Conservation (phyloP, 2,329 filamentous ascomycete species). For the Zymoseptoria pseudotritici region DNA sequence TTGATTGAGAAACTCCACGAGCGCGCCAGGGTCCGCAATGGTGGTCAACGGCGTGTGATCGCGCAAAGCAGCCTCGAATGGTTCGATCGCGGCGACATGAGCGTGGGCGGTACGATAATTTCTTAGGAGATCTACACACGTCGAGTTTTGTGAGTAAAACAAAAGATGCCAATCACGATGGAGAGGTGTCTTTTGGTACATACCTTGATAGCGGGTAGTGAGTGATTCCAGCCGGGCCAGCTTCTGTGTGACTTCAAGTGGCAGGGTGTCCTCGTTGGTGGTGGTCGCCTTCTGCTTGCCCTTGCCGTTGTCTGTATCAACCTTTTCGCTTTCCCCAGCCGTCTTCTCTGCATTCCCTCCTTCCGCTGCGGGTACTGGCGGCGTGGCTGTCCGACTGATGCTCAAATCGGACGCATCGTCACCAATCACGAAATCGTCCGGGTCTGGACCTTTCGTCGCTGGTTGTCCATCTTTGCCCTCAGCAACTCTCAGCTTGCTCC, state of each 20-base stretch:
- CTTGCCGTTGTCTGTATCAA: slow-evolving; percentile 20
- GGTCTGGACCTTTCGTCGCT: slow-evolving; percentile 57
- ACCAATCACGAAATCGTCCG: slow-evolving; percentile 79
- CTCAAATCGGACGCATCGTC: slow-evolving; percentile 63
- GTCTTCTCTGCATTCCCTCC: slow-evolving; percentile 12
- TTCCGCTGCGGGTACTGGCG: slow-evolving; percentile 42
- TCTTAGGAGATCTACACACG: slow-evolving; percentile 65
- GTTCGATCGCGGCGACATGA: slow-evolving; percentile 78
- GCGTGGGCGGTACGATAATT: slow-evolving; percentile 90
- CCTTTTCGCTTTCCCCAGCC: slow-evolving; percentile 20
- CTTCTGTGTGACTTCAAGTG: slow-evolving; percentile 66
- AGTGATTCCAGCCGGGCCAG: slow-evolving; percentile 84
- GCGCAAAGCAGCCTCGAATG: slow-evolving; percentile 82
- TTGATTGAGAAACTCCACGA: slow-evolving; percentile 86
- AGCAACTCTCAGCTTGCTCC: slow-evolving; percentile 19
- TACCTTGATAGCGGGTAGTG: slow-evolving; percentile 79
- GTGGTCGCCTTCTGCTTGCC: slow-evolving; percentile 27
- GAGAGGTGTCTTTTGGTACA: slow-evolving; percentile 9
- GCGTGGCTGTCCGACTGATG: slow-evolving; percentile 55
- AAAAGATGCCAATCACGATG: slow-evolving; percentile 23
- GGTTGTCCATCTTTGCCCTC: slow-evolving; percentile 14
- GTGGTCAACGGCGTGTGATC: slow-evolving; percentile 89
- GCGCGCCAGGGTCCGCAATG: slow-evolving; percentile 73
- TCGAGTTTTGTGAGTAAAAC: slow-evolving; percentile 23
- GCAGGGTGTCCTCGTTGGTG: slow-evolving; percentile 45